Evolutionary conservation across 495 filamentous ascomycete genomes (phyloP), one percentile per base, ranked within the genome.

Genomic region (Aspergillus leporis): DNA sequence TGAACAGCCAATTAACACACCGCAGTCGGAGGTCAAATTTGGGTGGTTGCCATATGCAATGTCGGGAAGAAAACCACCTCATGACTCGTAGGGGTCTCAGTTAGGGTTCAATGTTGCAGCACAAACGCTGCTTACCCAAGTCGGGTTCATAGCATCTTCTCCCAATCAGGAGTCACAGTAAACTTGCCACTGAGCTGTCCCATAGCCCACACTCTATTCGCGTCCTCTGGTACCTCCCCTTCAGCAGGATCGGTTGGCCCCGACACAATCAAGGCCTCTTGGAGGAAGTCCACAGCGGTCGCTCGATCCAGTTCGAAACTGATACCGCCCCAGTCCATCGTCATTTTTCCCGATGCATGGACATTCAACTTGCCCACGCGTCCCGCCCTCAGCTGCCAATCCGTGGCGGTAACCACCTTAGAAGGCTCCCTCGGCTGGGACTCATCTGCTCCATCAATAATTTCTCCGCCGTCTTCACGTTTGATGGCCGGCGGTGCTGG

Each of bases 321-420:
- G 53, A 78, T 75, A 21, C 78, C 76, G 38, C 80, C 79, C 80
- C 81, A 83, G 41, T 78, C 72, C 61, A 81, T 68, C 14, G 72
- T 77, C 23, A 82, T 72, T 14, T 70, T 67, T 5, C 79, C 79
- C 36, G 78, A 80, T 12, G 72, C 72, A 67, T 84, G 80, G 5
- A 84, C 78, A 51, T 80, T 84, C 31, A 81, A 64, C 28, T 83
- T 85, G 64, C 79, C 85, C 31, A 82, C 77, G 36, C 78, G 80
- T 19, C 80, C 87, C 3, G 83, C 78, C 43, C 81, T 78, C 45
- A 88, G 78, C 47, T 70, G 56, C 63, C 72, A 70, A 49, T 73
- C 66, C 19, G 70, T 65, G 0, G 73, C 75, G 5, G 78, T 79
- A 51, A 79, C 66, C 46, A 78, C 61, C 56, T 71, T 62, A 52